phyloP scores from a whole-genome alignment of 2,329 filamentous ascomycete species.

The Venturia asperata region DNA sequence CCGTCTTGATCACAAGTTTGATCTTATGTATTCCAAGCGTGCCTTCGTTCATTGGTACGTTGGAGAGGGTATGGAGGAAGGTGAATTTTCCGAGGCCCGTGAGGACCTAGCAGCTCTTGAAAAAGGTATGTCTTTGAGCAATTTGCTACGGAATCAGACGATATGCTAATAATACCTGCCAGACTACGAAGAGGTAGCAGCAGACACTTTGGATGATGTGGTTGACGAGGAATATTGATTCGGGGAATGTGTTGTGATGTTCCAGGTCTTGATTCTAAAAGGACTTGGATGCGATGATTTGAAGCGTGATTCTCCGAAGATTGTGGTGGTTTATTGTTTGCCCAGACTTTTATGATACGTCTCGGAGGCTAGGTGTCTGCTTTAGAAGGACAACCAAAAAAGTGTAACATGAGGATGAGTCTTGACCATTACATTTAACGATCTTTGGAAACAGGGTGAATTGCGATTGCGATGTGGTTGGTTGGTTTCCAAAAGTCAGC shows the following conservation, averaged over 20 bases:
- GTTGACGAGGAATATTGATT: conserved; percentile 40
- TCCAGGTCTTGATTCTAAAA: neutral
- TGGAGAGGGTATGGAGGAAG: conserved; percentile 87
- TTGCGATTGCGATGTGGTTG: neutral
- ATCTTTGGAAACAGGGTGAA: neutral
- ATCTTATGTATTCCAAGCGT: conserved; percentile 72
- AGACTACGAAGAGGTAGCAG: conserved; percentile 75
- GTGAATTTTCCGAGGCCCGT: conserved; percentile 80
- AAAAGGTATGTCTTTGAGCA: conserved; percentile 43
- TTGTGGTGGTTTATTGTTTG: neutral
- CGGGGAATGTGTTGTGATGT: neutral
- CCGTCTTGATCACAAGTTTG: conserved; percentile 66
- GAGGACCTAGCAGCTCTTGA: conserved; percentile 80
- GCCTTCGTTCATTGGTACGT: conserved; percentile 76
- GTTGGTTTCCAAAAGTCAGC: neutral
- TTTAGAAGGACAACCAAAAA: conserved; percentile 12
- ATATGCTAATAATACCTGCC: neutral
- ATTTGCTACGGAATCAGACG: neutral
- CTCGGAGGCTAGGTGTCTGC: conserved; percentile 12
- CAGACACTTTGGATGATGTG: conserved; percentile 57
- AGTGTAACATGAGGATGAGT: neutral
- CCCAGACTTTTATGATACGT: neutral
- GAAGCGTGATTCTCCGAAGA: neutral
- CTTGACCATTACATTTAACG: neutral
- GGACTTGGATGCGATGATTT: conserved; percentile 3